These are phyloP conservation scores for Penicillium cinerascens DNA, from an alignment of 495 filamentous ascomycete genomes.

Conservation along the genomic window DNA sequence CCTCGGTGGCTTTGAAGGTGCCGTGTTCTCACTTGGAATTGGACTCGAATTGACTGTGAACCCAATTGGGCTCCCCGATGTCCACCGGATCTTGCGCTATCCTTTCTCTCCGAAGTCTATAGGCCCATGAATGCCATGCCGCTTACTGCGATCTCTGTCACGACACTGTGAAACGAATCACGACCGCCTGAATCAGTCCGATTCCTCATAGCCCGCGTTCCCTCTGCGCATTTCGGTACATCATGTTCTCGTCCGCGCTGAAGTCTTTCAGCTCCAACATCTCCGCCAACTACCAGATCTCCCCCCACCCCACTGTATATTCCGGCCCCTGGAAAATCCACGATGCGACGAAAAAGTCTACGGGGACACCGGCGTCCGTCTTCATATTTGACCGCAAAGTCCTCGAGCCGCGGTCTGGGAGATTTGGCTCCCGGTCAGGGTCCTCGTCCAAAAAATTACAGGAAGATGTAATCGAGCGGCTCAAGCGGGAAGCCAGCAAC, in stretches of 20 bases:
- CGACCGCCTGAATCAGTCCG: not conserved
- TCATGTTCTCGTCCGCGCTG: constrained; percentile 86
- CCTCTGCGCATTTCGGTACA: constrained; percentile 15
- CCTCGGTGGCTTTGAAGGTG: not conserved
- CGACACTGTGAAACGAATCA: constrained; percentile 13
- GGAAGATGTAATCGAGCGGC: constrained; percentile 83
- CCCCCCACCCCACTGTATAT: constrained; percentile 61
- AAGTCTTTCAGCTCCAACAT: constrained; percentile 94
- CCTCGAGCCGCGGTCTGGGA: constrained; percentile 64
- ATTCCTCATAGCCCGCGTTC: not conserved
- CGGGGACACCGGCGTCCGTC: constrained; percentile 79
- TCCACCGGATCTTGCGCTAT: not conserved
- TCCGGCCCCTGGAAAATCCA: constrained; percentile 96
- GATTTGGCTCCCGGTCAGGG: constrained; percentile 56
- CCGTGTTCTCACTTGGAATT: not conserved
- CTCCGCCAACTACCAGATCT: constrained; percentile 79
- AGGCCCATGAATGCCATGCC: constrained; percentile 5
- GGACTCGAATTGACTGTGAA: not conserved
- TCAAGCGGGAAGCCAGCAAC: constrained; percentile 86
- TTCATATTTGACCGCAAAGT: constrained; percentile 92
- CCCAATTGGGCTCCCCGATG: not conserved
- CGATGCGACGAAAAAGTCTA: constrained; percentile 94
- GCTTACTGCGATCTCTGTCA: constrained; percentile 1
- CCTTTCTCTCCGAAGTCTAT: not conserved
- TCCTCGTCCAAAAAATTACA: constrained; percentile 71